Evolutionary conservation across 768 basidiomycete genomes (phyloP).

Genomic region (Roridomyces roridus): DNA sequence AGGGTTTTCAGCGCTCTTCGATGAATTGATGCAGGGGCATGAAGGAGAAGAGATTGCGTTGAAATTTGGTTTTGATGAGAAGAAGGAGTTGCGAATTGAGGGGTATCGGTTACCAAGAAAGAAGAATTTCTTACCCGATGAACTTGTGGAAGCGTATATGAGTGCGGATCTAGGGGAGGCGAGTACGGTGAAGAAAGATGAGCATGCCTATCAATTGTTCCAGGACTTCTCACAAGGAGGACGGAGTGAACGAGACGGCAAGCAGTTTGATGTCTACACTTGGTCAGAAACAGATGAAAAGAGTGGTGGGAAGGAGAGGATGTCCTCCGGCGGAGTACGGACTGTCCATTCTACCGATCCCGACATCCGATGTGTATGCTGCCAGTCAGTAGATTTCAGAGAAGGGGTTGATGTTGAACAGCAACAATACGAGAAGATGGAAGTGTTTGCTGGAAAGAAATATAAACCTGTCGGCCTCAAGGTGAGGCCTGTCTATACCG

Average conservation of each 20-base stretch:
- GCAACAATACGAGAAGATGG: no score
- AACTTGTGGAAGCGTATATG: conserved; percentile 1
- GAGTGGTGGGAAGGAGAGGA: no score
- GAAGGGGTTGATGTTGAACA: background rate
- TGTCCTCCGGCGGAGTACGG: no score
- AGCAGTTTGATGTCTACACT: no score
- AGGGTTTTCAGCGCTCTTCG: conserved; percentile 14
- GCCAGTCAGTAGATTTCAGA: conserved; percentile 5
- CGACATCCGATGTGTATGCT: background rate
- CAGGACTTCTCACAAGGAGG: background rate
- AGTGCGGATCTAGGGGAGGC: background rate
- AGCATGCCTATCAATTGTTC: background rate
- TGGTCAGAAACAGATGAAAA: no score
- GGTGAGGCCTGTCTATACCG: no score
- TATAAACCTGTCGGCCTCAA: no score
- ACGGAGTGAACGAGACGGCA: background rate
- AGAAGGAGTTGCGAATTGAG: background rate
- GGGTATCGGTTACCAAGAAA: background rate
- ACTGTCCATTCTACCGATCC: background rate
- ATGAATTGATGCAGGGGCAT: background rate
- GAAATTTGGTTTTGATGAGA: background rate
- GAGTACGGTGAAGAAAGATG: no score
- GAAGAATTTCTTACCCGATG: background rate
- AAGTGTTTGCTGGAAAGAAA: no score
- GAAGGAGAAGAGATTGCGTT: conserved; percentile 3